Conservation (phyloP, 148 eudicot species). For the Salicornia ramosissima region DNA sequence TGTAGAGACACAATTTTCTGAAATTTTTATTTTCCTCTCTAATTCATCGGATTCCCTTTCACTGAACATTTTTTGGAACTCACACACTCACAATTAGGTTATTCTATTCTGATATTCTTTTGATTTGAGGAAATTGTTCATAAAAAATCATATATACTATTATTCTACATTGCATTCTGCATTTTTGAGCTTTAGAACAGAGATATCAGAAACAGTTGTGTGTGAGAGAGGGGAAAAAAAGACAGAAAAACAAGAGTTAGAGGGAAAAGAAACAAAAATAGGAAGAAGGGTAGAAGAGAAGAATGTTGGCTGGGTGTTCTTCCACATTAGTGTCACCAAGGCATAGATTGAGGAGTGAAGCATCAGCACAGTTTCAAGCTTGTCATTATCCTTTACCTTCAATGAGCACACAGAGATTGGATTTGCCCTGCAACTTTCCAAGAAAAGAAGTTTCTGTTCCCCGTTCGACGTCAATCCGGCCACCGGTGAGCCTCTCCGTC, state of each 20-base stretch:
- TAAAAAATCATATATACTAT: slow-evolving; percentile 23
- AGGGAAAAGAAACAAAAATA: not conserved
- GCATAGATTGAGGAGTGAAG: slow-evolving; percentile 79
- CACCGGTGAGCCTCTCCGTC: slow-evolving; percentile 47
- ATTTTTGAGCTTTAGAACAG: slow-evolving; percentile 18
- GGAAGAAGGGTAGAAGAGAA: slow-evolving; percentile 38
- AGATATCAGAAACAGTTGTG: slow-evolving; percentile 25
- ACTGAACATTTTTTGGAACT: slow-evolving; percentile 23
- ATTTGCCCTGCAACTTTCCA: slow-evolving; percentile 69
- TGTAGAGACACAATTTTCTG: slow-evolving; percentile 22
- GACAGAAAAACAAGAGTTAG: slow-evolving; percentile 2
- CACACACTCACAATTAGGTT: slow-evolving; percentile 37
- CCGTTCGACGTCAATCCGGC: slow-evolving; percentile 47
- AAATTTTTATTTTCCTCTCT: slow-evolving; percentile 2
- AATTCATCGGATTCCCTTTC: slow-evolving; percentile 70
- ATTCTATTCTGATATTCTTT: slow-evolving; percentile 36
- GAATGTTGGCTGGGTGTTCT: slow-evolving; percentile 98
- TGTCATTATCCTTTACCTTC: slow-evolving; percentile 63
- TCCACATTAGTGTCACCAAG: slow-evolving; percentile 82
- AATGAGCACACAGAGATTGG: slow-evolving; percentile 96
- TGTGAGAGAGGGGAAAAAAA: slow-evolving; percentile 12
- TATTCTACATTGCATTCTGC: slow-evolving; percentile 9
- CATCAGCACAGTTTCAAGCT: slow-evolving; percentile 68
- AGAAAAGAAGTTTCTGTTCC: slow-evolving; percentile 46
- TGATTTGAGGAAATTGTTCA: slow-evolving; percentile 28